A percentile compares a stretch with the other conserved stretches of the same genome.
These are phyloP conservation scores for Singerocomus rubriflavus DNA, from an alignment of 1,284 basidiomycete species.

Conservation along the genomic window DNA sequence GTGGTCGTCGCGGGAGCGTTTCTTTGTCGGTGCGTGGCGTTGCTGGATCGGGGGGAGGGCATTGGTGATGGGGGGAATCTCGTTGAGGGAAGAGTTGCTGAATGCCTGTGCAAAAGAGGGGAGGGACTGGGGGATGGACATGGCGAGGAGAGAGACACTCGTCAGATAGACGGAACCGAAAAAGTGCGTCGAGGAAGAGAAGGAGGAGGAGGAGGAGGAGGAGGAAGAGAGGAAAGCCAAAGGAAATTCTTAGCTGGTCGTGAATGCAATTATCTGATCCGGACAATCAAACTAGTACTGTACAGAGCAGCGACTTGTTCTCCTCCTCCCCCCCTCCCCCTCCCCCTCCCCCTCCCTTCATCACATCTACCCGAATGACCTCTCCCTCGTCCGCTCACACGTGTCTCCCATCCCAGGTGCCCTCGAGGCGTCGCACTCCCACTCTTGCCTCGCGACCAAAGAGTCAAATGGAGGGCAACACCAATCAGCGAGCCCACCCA, in stretches of 20 bases:
- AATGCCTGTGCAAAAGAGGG: slow-evolving; percentile 75
- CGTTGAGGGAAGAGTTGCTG: slow-evolving; percentile 49
- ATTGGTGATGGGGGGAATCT: slow-evolving; percentile 46
- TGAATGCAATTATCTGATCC: no score
- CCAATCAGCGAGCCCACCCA: slow-evolving; percentile 5
- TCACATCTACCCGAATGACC: no score
- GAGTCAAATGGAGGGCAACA: neutral
- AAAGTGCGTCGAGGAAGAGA: no score
- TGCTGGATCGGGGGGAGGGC: slow-evolving; percentile 63
- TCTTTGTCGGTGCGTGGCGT: slow-evolving; percentile 35
- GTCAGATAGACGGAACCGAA: neutral
- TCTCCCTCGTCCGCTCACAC: neutral
- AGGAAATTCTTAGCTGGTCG: no score
- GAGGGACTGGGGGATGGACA: slow-evolving; percentile 57
- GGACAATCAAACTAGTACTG: no score
- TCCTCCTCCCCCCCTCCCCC: neutral
- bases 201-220: no score
- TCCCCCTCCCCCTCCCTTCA: neutral
- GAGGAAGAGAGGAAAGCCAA: no score
- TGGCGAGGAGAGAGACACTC: slow-evolving; percentile 21
- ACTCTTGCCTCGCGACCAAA: slow-evolving; percentile 1
- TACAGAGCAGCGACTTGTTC: neutral
- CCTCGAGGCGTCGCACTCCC: slow-evolving; percentile 1
- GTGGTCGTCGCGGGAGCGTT: slow-evolving; percentile 45
- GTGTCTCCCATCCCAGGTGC: neutral